These are phyloP conservation scores for Aspergillus brasiliensis DNA, from an alignment of 2,329 filamentous ascomycete species.

Conservation along the genomic window DNA sequence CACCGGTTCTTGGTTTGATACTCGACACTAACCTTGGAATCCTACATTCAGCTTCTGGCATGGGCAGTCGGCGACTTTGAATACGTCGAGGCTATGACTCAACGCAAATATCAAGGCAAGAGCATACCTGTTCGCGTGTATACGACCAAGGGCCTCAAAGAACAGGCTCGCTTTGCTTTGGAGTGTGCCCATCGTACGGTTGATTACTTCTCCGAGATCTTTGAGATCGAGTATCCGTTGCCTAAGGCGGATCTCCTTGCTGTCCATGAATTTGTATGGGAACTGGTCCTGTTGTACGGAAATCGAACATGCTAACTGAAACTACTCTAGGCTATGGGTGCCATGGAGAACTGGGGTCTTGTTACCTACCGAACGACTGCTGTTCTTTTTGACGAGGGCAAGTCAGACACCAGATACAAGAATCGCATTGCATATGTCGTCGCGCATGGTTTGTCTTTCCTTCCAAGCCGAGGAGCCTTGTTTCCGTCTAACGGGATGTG, in stretches of 20 bases:
- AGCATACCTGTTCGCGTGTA: slow-evolving; percentile 92
- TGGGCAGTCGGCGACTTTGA: slow-evolving; percentile 98
- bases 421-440: slow-evolving; percentile 96
- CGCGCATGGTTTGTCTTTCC: slow-evolving; percentile 64
- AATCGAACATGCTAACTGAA: not conserved
- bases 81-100: slow-evolving; percentile 88
- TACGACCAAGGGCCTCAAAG: slow-evolving; percentile 89
- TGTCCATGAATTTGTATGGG: slow-evolving; percentile 84
- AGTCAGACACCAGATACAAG: slow-evolving; percentile 85
- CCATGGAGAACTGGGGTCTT: slow-evolving; percentile 96
- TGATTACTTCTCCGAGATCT: slow-evolving; percentile 94
- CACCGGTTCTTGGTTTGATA: not conserved
- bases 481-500: slow-evolving; percentile 1
- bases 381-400: slow-evolving; percentile 91
- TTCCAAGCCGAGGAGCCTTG: not conserved
- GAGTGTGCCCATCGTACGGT: slow-evolving; percentile 91
- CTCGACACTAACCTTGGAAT: slow-evolving; percentile 44
- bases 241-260: slow-evolving; percentile 90
- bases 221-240: slow-evolving; percentile 87
- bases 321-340: slow-evolving; percentile 55
- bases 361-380: slow-evolving; percentile 96
- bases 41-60: slow-evolving; percentile 70
- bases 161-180: slow-evolving; percentile 86
- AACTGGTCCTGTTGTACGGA: no score
- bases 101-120: slow-evolving; percentile 88